Conservation (phyloP, 441 rosid species). For the Pelargonium cotyledonis region DNA sequence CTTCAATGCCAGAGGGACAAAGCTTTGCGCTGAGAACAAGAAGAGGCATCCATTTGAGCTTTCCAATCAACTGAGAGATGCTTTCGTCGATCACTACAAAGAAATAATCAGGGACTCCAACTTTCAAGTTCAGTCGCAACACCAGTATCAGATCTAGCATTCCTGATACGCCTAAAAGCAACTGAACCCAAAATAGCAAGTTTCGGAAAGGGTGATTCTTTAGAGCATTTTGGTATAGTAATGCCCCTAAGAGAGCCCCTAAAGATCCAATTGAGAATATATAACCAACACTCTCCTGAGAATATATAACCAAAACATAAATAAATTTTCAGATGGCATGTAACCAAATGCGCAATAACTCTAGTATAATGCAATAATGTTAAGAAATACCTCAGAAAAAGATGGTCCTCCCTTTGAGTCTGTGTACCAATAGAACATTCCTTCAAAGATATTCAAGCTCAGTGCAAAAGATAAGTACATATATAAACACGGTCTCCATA, state of each 20-base stretch:
- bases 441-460: slow-evolving; percentile 76
- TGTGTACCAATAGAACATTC: slow-evolving; percentile 89
- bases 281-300: slow-evolving; percentile 67
- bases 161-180: slow-evolving; percentile 75
- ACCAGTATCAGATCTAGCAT: slow-evolving; percentile 86
- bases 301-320: not conserved
- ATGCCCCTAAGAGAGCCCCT: slow-evolving; percentile 75
- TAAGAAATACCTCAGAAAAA: slow-evolving; percentile 63
- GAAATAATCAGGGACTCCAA: slow-evolving; percentile 71
- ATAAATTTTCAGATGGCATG: not conserved
- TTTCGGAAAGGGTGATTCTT: slow-evolving; percentile 64
- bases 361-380: no score
- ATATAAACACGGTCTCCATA: slow-evolving; percentile 90
- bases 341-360: no score
- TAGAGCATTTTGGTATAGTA: slow-evolving; percentile 60
- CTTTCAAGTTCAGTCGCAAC: slow-evolving; percentile 55
- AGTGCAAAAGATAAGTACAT: slow-evolving; percentile 74
- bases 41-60: slow-evolving; percentile 95
- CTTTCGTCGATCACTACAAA: slow-evolving; percentile 70
- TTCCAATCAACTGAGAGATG: slow-evolving; percentile 51
- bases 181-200: slow-evolving; percentile 75
- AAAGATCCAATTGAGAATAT: slow-evolving; percentile 75
- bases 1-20: slow-evolving; percentile 92
- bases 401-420: slow-evolving; percentile 73
- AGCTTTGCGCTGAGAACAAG: slow-evolving; percentile 85